Conservation (phyloP, 164 flowering plant genomes). For the Berberis vulgaris region DNA sequence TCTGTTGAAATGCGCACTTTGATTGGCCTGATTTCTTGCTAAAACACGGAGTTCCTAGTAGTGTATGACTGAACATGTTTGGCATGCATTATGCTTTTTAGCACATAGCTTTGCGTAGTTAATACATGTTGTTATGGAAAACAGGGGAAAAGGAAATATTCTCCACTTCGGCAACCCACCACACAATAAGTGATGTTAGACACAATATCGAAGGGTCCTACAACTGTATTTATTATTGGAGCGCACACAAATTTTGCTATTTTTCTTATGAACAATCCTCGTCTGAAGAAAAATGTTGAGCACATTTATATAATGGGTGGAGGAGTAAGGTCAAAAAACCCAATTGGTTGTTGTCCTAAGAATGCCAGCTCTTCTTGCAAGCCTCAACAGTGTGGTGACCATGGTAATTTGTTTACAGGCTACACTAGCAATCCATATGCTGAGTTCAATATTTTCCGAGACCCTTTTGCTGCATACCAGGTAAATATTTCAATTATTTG, state of each 20-base stretch:
- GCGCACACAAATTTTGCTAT: slow-evolving; percentile 74
- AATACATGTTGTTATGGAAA: slow-evolving; percentile 1
- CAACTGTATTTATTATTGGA: slow-evolving; percentile 49
- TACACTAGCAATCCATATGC: slow-evolving; percentile 72
- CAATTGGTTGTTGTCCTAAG: slow-evolving; percentile 69
- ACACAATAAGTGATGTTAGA: slow-evolving; percentile 83
- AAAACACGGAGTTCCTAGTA: no score
- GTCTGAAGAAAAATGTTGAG: slow-evolving; percentile 66
- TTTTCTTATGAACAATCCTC: slow-evolving; percentile 75
- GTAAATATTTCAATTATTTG: slow-evolving; percentile 19
- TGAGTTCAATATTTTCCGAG: slow-evolving; percentile 83
- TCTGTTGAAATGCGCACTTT: no score
- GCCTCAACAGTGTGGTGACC: slow-evolving; percentile 65
- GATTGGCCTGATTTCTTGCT: no score
- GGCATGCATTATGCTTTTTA: background rate
- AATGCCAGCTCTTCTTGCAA: slow-evolving; percentile 37
- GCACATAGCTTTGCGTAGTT: background rate
- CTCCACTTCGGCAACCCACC: slow-evolving; percentile 71
- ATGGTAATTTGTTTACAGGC: slow-evolving; percentile 68
- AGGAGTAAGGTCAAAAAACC: slow-evolving; percentile 68
- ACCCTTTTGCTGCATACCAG: slow-evolving; percentile 97
- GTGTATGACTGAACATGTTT: background rate
- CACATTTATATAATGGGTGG: slow-evolving; percentile 89
- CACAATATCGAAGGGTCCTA: slow-evolving; percentile 57
- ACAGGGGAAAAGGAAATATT: slow-evolving; percentile 71